Evolutionary conservation across 2,329 filamentous ascomycete species (phyloP).

Genomic region (Boeremia lycopersici): DNA sequence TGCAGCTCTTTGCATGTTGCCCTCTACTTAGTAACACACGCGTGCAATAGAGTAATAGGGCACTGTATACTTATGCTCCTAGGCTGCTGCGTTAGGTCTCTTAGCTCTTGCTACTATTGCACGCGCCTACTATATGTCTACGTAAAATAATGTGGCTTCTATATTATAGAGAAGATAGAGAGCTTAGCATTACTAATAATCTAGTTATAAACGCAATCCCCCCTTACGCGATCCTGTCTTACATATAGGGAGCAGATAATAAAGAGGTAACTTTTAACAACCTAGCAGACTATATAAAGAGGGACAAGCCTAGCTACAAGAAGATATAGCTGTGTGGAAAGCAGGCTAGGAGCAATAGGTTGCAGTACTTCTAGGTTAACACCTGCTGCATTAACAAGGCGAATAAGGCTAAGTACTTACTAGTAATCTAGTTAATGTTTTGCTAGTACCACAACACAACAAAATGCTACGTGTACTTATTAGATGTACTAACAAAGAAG

Average conservation of each 20-base stretch:
- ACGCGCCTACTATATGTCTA: constrained; percentile 5
- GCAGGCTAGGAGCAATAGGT: not conserved
- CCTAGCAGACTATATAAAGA: not conserved
- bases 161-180: not conserved
- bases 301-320: not conserved
- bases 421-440: constrained; percentile 25
- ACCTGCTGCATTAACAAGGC: constrained; percentile 7
- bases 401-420: not conserved
- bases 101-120: not conserved
- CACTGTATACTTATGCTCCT: not conserved
- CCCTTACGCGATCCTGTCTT: constrained; percentile 16
- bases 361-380: not conserved
- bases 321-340: not conserved
- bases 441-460: constrained; percentile 3
- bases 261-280: constrained; percentile 7
- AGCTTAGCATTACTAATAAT: not conserved
- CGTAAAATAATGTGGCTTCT: constrained; percentile 6
- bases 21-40: not conserved
- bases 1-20: not conserved
- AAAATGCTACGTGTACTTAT: constrained; percentile 3
- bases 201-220: not conserved
- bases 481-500: not conserved
- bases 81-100: not conserved
- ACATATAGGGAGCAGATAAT: not conserved
- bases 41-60: not conserved